Evolutionary conservation across 805 yeast species (phyloP), one percentile per base, ranked within the genome.

Genomic region (Blastobotrys peoriensis): DNA sequence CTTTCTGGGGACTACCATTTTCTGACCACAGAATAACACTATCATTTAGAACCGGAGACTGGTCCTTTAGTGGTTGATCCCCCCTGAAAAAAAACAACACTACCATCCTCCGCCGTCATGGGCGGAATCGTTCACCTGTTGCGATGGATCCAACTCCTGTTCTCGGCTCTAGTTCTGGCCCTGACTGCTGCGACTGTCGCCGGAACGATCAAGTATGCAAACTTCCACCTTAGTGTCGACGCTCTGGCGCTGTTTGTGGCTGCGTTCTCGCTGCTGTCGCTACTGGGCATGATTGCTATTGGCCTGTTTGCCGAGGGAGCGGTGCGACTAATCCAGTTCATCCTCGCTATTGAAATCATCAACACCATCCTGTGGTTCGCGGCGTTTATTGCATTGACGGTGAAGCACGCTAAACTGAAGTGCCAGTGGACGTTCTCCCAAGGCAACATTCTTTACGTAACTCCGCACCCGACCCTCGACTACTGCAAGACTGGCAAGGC

Each of bases 401-500:
- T 22, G 17, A 17, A 17, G 20, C 43, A 40, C 21, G 44, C 38
- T 13, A 25, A 25, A 25, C 10, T 13, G 8, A 8, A 8, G 10
- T 25, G 30, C 13, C 33, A 16, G 8, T n/a, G 28, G 16, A 21
- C 13, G 6, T 38, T 19, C 41, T 8, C 13, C 22, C 5, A 5
- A 3, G n/a, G 23, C 19, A 34, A 36, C 19, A 33, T 38, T 39
- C 22, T 40, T 8, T 25, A 25, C 13, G 30, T 25, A 25, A 25
- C 30, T 25, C 30, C 30, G 8, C 8, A 13, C 30, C 30, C 30
- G 10, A 25, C 8, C 10, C 30, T 25, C 4, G 39, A 40, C 18
- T 40, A 17, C 40, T 51, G 55, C 46, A 19, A 36, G 19, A 36
- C 47, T 18, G 50, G 49, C 17, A 51, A 51, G 50, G 55, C 53